A percentile compares a stretch with the other conserved stretches of the same genome.
phyloP scores from a whole-genome alignment of 1,284 basidiomycete genomes.

The Melampsora americana region DNA sequence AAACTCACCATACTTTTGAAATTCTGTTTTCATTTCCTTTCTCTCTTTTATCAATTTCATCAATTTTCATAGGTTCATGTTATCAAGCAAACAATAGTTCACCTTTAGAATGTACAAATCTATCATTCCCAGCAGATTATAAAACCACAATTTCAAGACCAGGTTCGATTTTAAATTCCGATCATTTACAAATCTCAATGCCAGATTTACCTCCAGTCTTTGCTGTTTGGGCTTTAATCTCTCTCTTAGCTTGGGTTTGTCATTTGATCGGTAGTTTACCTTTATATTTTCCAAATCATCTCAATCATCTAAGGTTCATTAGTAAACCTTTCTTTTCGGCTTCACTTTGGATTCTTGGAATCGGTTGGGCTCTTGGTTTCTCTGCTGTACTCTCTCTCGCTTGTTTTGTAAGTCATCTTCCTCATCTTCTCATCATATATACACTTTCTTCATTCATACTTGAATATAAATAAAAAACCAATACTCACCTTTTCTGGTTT shows the following conservation, averaged over 20 bases:
- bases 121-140: slow-evolving; percentile 39
- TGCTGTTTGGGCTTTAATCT: slow-evolving; percentile 24
- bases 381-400: slow-evolving; percentile 37
- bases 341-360: slow-evolving; percentile 34
- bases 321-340: slow-evolving; percentile 34
- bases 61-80: slow-evolving; percentile 27
- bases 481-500: too few species aligned
- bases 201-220: slow-evolving; percentile 39
- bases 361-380: slow-evolving; percentile 41
- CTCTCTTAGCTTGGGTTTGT: slow-evolving; percentile 11
- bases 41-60: not conserved
- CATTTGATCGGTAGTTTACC: slow-evolving; percentile 27
- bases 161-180: slow-evolving; percentile 19
- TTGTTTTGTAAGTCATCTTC: slow-evolving; percentile 33
- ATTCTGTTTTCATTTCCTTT: not conserved
- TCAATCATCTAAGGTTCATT: slow-evolving; percentile 11
- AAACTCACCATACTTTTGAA: not conserved
- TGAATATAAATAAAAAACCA: not conserved
- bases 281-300: slow-evolving; percentile 4
- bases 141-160: slow-evolving; percentile 18
- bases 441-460: not conserved
- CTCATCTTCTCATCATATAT: not conserved
- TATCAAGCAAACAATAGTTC: slow-evolving; percentile 6
- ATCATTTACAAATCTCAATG: slow-evolving; percentile 32
- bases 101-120: slow-evolving; percentile 24